Evolutionary conservation across 2,329 filamentous ascomycete genomes (phyloP), one percentile per base, ranked within the genome.

Genomic region (Hymenoscyphus linearis): DNA sequence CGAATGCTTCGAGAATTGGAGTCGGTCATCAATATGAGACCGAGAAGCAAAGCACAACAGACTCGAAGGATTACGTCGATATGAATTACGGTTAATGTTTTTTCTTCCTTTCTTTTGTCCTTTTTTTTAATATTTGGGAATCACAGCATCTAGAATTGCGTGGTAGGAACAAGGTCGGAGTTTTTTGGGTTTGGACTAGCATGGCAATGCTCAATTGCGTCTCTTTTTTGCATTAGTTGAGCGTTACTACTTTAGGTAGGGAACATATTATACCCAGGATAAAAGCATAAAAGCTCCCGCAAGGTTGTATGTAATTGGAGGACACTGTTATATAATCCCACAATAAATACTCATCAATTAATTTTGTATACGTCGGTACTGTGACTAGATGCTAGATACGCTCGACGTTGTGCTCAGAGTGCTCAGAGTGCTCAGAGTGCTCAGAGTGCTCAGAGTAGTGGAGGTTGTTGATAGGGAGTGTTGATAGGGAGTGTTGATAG

Each of bases 1-100:
- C 91, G 89, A 68, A 96, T 99, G 91, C 82, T 99, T 65, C 87
- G 89, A 65, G 95, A 99, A 76, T 80, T 99, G 62, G 91, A 97
- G 77, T 93, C 90, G 66, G 85, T 99, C 63, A 96, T 98, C 73
- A 85, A 83, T 67, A 76, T 84, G 67, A 74, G 81, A 62, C 79
- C 80, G 18, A 74, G 66, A 50, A 64, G 68, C 26, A 71, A 66
- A 60, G 66, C 67, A 36, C 65, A 66, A 54, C 59, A 61, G 10
- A 62, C 61, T 12, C 65, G 68, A 58, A 66, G 72, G 62, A 68
- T 73, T 36, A 73, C 72, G 65, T 72, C 71, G 66, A 67, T 73
- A 71, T 73, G 69, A 73, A 63, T 57, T 64, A 68, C 56, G 66
- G 57, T 62, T 70, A 65, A 71, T 62, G 67, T 63, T 60, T 67